Evolutionary conservation across 257 asterid genomes (phyloP).

Genomic region (Craterostigma plantagineum): DNA sequence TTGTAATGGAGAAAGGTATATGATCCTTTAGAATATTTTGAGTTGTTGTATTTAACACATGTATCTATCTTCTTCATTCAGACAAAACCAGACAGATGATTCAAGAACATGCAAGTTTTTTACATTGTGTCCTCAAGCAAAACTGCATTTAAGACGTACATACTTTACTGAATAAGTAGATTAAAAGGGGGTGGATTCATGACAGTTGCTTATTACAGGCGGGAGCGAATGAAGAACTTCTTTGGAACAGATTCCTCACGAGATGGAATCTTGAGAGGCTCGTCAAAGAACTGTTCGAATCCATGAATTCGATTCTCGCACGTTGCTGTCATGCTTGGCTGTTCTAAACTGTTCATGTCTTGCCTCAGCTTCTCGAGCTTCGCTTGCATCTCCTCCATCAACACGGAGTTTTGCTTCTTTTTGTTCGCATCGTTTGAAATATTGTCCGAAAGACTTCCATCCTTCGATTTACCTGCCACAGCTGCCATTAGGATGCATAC

Average conservation of each 20-base stretch:
- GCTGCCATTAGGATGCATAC: conserved; percentile 2
- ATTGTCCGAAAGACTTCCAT: conserved; percentile 11
- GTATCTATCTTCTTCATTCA: too few relatives aligned
- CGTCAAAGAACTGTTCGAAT: conserved; percentile 19
- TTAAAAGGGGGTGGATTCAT: too few relatives aligned
- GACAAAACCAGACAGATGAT: too few relatives aligned
- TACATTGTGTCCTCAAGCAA: too few relatives aligned
- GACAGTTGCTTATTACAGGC: conserved; percentile 20
- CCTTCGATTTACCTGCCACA: conserved; percentile 24
- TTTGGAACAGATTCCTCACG: conserved; percentile 14
- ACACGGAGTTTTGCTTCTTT: conserved; percentile 16
- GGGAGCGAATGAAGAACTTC: conserved; percentile 51
- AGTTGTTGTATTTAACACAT: too few relatives aligned
- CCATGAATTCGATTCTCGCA: conserved; percentile 16
- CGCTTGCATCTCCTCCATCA: conserved; percentile 50
- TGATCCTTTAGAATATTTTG: too few relatives aligned
- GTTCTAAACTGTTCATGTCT: conserved; percentile 19
- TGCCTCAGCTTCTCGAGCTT: conserved; percentile 38
- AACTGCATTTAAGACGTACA: too few relatives aligned
- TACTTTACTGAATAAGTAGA: too few relatives aligned
- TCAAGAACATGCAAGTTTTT: too few relatives aligned
- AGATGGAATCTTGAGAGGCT: conserved; percentile 19
- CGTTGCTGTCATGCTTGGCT: conserved; percentile 11
- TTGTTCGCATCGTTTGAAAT: conserved; percentile 12
- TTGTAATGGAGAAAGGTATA: too few relatives aligned